These are phyloP conservation scores for Melanogaster broomeanus DNA, from an alignment of 768 basidiomycete species.

Conservation along the genomic window DNA sequence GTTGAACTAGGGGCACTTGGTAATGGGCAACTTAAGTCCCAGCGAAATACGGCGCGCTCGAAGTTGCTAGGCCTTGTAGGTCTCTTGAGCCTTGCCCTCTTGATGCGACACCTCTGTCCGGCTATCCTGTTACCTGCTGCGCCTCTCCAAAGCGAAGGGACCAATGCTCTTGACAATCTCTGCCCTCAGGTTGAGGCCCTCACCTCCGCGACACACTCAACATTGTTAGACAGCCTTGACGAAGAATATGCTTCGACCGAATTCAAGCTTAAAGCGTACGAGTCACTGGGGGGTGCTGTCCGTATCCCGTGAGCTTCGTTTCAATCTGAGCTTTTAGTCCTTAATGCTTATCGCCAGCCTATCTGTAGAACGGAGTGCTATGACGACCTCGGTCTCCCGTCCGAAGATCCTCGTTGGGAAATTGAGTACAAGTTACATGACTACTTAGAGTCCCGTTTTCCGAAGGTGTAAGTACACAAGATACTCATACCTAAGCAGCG, in stretches of 20 bases:
- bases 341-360: not conserved
- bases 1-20: conserved; percentile 6
- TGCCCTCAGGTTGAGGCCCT: conserved; percentile 31
- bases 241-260: conserved; percentile 18
- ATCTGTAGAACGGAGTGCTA: conserved; percentile 50
- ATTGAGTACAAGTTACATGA: conserved; percentile 25
- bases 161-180: conserved; percentile 6
- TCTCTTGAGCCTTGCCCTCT: conserved; percentile 12
- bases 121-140: not conserved
- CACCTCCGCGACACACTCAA: conserved; percentile 10
- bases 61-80: not conserved
- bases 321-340: not conserved
- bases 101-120: conserved; percentile 6
- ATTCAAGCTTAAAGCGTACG: conserved; percentile 32
- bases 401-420: conserved; percentile 46
- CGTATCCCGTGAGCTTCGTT: conserved; percentile 29
- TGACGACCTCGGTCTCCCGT: conserved; percentile 49
- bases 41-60: not conserved
- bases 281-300: conserved; percentile 38
- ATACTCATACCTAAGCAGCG: not conserved
- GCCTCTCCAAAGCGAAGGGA: not conserved
- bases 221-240: conserved; percentile 25
- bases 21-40: not conserved
- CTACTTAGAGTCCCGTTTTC: conserved; percentile 49
- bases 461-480: conserved; percentile 47